Evolutionary conservation across 768 basidiomycete genomes (phyloP).

Genomic region (Mycena leptocephala): DNA sequence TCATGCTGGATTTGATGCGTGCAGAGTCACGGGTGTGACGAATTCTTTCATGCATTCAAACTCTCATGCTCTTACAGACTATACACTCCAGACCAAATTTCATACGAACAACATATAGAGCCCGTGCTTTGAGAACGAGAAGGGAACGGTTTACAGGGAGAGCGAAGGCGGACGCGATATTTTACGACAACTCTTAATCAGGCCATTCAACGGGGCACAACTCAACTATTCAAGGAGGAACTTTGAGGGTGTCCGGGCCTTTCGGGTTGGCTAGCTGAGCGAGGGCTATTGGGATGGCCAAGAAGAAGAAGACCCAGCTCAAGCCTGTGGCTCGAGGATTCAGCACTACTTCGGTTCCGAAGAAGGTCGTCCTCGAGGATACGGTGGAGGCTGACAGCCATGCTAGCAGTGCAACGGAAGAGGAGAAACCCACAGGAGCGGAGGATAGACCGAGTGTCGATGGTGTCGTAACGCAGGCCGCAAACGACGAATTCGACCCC

Average conservation of each 20-base stretch:
- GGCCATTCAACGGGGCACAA: conserved; percentile 6
- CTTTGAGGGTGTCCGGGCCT: conserved; percentile 40
- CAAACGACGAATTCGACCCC: conserved; percentile 49
- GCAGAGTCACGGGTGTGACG: background rate
- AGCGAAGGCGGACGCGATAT: conserved; percentile 22
- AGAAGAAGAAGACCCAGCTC: conserved; percentile 89
- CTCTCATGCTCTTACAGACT: conserved; percentile 38
- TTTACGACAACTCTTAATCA: conserved; percentile 32
- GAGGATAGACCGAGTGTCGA: conserved; percentile 22
- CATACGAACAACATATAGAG: conserved; percentile 27
- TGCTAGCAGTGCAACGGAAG: conserved; percentile 38
- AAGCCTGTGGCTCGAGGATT: conserved; percentile 86
- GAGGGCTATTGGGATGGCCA: conserved; percentile 67
- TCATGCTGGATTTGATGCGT: background rate
- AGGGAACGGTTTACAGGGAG: background rate
- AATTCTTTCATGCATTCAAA: conserved; percentile 18
- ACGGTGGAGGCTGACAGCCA: conserved; percentile 28
- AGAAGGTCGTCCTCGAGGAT: conserved; percentile 68
- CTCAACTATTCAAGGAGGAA: conserved; percentile 11
- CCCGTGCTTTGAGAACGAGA: conserved; percentile 18
- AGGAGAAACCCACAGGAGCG: conserved; percentile 35
- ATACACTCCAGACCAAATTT: conserved; percentile 16
- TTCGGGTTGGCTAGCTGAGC: background rate
- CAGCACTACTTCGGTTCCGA: conserved; percentile 87
- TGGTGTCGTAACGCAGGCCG: conserved; percentile 17